Evolutionary conservation across 2,329 filamentous ascomycete species (phyloP).

Genomic region (Diplodia intermedia): DNA sequence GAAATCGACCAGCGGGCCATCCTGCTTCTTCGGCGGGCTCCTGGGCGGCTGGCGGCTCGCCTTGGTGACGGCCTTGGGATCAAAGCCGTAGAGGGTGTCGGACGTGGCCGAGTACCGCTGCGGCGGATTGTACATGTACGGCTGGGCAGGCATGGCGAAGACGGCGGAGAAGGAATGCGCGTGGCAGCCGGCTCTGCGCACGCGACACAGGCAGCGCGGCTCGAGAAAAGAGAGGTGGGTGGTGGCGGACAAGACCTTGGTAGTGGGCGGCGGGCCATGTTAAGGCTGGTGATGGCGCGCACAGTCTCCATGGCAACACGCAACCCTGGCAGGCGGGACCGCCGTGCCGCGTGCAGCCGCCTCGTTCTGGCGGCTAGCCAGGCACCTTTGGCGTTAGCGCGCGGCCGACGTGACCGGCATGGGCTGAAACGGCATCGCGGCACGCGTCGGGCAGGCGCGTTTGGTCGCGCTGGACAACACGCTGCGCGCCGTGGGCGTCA

Average conservation of each 20-base stretch:
- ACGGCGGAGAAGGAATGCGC: slow-evolving; percentile 40
- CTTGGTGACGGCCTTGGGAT: slow-evolving; percentile 84
- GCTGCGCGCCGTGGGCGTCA: not conserved
- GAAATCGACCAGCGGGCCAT: slow-evolving; percentile 80
- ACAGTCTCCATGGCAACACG: slow-evolving; percentile 24
- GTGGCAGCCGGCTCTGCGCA: not conserved
- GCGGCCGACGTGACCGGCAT: not conserved
- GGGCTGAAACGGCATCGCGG: slow-evolving; percentile 2
- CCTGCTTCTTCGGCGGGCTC: slow-evolving; percentile 63
- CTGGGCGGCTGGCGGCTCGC: slow-evolving; percentile 72
- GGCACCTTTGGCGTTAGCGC: slow-evolving; percentile 24
- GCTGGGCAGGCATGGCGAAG: slow-evolving; percentile 59
- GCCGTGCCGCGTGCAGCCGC: slow-evolving; percentile 10
- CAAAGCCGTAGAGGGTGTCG: slow-evolving; percentile 67
- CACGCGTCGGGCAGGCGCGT: slow-evolving; percentile 1
- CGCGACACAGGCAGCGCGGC: not conserved
- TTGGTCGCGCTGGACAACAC: slow-evolving; percentile 14
- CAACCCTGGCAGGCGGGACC: slow-evolving; percentile 15
- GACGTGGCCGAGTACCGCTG: slow-evolving; percentile 59
- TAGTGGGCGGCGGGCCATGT: slow-evolving; percentile 27
- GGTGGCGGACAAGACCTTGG: slow-evolving; percentile 1
- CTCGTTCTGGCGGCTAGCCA: not conserved
- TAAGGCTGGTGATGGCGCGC: slow-evolving; percentile 10
- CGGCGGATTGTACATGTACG: slow-evolving; percentile 74
- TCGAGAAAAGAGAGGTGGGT: slow-evolving; percentile 5